These are phyloP conservation scores for Mercurialis annua DNA, from an alignment of 345 rosid genomes.

Conservation along the genomic window DNA sequence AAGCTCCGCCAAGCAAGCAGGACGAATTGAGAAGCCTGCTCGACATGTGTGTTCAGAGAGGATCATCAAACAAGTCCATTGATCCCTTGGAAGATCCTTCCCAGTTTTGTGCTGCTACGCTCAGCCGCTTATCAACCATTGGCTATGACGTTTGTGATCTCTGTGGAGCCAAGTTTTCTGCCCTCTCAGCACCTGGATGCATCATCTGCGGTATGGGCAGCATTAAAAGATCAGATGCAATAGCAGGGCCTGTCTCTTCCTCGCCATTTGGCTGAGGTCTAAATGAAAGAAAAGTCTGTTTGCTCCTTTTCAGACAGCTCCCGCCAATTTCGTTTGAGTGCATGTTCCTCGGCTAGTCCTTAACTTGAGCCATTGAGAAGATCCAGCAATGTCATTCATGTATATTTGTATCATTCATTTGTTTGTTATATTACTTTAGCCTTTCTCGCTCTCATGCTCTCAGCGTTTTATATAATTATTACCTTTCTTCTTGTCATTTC, in stretches of 20 bases:
- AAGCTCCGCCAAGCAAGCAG: constrained; percentile 89
- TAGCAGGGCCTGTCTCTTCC: constrained; percentile 61
- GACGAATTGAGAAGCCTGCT: constrained; percentile 83
- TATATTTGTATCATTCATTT: constrained; percentile 21
- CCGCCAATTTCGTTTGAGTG: not conserved
- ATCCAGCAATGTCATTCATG: constrained; percentile 8
- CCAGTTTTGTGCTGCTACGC: constrained; percentile 92
- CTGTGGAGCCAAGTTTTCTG: constrained; percentile 93
- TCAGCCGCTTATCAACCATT: constrained; percentile 89
- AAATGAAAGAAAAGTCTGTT: not conserved
- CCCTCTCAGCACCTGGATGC: constrained; percentile 86
- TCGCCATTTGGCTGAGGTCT: constrained; percentile 76
- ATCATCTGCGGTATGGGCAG: constrained; percentile 98
- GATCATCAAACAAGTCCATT: constrained; percentile 81
- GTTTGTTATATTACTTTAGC: constrained; percentile 8
- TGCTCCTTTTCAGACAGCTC: not conserved
- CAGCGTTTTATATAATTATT: not conserved
- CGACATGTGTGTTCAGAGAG: constrained; percentile 89
- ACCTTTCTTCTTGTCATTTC: constrained; percentile 5
- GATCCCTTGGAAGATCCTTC: constrained; percentile 96
- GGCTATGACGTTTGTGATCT: constrained; percentile 96
- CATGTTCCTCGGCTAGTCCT: not conserved
- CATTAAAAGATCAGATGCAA: constrained; percentile 86
- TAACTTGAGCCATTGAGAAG: not conserved
- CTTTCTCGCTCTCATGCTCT: not conserved